Conservation (phyloP, 75 land plant species). For the Larix kaempferi region DNA sequence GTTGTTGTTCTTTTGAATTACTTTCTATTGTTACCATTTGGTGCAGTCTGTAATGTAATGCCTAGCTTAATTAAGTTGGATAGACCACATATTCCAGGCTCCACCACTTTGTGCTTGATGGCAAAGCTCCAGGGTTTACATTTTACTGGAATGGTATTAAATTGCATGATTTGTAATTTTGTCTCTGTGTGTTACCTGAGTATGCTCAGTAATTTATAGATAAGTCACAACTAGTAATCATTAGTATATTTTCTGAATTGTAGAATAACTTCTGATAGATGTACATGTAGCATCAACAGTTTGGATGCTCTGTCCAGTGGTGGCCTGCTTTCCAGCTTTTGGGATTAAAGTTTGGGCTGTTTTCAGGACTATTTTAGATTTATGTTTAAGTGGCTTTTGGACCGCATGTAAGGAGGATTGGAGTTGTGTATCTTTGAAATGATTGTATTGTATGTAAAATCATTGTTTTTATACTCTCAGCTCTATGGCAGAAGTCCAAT, state of each 20-base stretch:
- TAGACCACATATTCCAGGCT: neutral
- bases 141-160: neutral
- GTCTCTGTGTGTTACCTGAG: neutral
- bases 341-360: neutral
- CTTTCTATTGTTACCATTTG: neutral
- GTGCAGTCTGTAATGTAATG: neutral
- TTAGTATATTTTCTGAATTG: neutral
- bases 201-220: neutral
- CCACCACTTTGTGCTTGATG: neutral
- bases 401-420: neutral
- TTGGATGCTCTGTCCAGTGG: neutral
- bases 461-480: neutral
- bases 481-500: neutral
- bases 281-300: neutral
- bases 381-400: neutral
- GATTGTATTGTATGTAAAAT: neutral
- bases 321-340: neutral
- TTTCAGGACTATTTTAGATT: neutral
- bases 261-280: neutral
- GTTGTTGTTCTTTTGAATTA: neutral
- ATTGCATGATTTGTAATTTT: too few species aligned
- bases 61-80: neutral
- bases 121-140: neutral
- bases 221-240: neutral
- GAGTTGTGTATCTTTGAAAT: neutral